These are phyloP conservation scores for Rhynchospora tenuis DNA, from an alignment of 176 grass and related monocot species.

Conservation along the genomic window DNA sequence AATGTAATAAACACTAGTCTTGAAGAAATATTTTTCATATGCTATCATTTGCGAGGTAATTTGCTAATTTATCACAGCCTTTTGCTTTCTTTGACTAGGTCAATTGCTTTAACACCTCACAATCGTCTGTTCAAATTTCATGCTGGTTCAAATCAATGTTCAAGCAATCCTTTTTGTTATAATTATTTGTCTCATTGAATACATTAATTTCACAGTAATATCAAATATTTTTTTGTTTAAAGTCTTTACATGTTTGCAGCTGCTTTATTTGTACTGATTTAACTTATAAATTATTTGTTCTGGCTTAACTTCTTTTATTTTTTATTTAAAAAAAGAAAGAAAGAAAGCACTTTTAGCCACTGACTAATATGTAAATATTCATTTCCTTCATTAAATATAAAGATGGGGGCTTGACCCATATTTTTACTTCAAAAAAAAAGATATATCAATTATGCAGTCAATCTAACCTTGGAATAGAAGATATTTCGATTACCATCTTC, in stretches of 20 bases:
- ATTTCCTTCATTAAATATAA: too few species aligned
- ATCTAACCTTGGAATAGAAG: conserved; percentile 56
- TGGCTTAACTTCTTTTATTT: too few species aligned
- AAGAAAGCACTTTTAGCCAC: too few species aligned
- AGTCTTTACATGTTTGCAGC: too few species aligned
- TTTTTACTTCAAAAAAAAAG: too few species aligned
- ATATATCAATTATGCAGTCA: background rate
- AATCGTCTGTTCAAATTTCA: background rate
- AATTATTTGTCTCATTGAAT: background rate
- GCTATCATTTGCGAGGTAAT: background rate
- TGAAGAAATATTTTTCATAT: background rate
- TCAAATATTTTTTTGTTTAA: too few species aligned
- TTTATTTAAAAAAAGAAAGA: too few species aligned
- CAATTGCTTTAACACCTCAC: background rate
- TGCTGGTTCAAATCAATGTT: background rate
- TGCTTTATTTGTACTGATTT: too few species aligned
- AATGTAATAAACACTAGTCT: background rate
- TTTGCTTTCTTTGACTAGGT: background rate
- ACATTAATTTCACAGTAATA: background rate
- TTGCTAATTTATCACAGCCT: background rate
- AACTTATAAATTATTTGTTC: too few species aligned
- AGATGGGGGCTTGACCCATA: too few species aligned
- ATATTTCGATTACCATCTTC: conserved; percentile 20
- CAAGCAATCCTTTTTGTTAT: background rate
- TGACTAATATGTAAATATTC: too few species aligned